Conservation (phyloP, 257 asterid species). For the Forsythia viridissima region DNA sequence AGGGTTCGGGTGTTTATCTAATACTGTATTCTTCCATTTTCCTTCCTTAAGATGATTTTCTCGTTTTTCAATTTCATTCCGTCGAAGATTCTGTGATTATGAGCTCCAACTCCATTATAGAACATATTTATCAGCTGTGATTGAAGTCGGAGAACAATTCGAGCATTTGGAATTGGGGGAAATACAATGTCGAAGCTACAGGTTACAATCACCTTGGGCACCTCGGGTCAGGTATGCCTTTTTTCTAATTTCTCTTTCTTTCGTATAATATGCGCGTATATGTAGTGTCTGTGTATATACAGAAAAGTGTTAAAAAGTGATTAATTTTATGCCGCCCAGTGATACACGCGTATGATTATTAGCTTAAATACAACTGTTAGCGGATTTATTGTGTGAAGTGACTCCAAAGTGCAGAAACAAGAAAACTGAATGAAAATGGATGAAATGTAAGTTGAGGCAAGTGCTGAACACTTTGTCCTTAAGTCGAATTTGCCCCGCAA, state of each 20-base stretch:
- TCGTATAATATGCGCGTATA: no score
- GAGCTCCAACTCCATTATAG: background rate
- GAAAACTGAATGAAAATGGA: no score
- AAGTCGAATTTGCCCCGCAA: no score
- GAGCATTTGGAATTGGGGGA: background rate
- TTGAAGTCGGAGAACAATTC: background rate
- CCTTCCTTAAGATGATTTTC: background rate
- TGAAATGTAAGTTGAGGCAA: no score
- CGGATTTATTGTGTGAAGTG: no score
- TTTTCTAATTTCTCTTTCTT: background rate
- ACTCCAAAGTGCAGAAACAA: no score
- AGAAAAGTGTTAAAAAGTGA: background rate
- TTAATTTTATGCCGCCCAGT: background rate
- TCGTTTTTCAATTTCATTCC: background rate
- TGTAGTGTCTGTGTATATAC: no score
- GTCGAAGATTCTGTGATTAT: background rate
- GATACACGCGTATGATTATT: background rate
- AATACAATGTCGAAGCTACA: conserved; percentile 50
- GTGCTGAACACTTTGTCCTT: no score
- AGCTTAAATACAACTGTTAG: no score
- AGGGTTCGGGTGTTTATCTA: background rate
- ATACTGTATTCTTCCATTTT: background rate
- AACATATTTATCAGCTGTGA: background rate
- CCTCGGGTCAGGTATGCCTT: conserved; percentile 63
- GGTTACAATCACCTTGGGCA: conserved; percentile 64